Evolutionary conservation across 768 basidiomycete genomes (phyloP).

Genomic region (Serendipita sp.): DNA sequence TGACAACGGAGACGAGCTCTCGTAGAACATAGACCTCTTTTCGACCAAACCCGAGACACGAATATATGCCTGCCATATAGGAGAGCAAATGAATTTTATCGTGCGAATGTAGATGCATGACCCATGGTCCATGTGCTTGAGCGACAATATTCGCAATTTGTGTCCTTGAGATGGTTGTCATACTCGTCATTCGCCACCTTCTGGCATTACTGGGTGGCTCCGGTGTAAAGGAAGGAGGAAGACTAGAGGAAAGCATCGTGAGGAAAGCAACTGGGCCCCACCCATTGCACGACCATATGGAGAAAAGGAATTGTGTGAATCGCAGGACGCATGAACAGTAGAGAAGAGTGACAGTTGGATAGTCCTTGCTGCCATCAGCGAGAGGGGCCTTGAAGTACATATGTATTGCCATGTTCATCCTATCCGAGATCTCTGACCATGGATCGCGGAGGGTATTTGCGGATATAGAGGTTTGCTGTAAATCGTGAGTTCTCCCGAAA

Average conservation of each 20-base stretch:
- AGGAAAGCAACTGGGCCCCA: slow-evolving; percentile 70
- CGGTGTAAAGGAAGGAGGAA: slow-evolving; percentile 27
- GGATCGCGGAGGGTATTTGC: slow-evolving; percentile 38
- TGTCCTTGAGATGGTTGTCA: slow-evolving; percentile 55
- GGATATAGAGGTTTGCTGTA: slow-evolving; percentile 37
- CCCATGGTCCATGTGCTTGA: slow-evolving; percentile 74
- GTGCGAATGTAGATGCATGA: slow-evolving; percentile 59
- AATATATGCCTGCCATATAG: slow-evolving; percentile 55
- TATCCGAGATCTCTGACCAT: slow-evolving; percentile 67
- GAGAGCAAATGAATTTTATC: slow-evolving; percentile 62
- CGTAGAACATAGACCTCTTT: slow-evolving; percentile 80
- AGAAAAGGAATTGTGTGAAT: slow-evolving; percentile 56
- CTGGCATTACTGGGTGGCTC: slow-evolving; percentile 25
- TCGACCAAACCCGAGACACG: slow-evolving; percentile 65
- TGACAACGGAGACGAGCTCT: slow-evolving; percentile 67
- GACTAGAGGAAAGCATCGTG: slow-evolving; percentile 52
- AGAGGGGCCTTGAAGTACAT: slow-evolving; percentile 47
- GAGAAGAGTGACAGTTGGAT: slow-evolving; percentile 48
- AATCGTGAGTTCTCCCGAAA: slow-evolving; percentile 14
- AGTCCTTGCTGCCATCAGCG: slow-evolving; percentile 28
- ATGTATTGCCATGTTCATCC: slow-evolving; percentile 41
- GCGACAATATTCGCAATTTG: slow-evolving; percentile 50
- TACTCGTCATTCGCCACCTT: slow-evolving; percentile 47
- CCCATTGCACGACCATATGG: slow-evolving; percentile 74
- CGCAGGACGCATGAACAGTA: slow-evolving; percentile 53